Evolutionary conservation across 352 stramenopile species (phyloP).

Genomic region (Phytophthora podocarpi): DNA sequence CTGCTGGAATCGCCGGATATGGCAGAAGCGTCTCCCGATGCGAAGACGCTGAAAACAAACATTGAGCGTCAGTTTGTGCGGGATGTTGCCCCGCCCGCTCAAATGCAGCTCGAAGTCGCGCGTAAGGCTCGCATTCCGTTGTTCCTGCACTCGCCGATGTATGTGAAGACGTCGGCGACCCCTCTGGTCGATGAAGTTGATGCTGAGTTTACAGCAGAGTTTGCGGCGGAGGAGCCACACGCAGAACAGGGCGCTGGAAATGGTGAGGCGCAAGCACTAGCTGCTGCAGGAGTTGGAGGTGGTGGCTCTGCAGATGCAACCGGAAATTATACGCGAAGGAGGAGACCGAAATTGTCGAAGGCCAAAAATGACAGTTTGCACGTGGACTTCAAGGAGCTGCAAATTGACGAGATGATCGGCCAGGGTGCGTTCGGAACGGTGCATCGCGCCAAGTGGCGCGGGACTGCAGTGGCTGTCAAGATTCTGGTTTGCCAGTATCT

Average conservation of each 20-base stretch:
- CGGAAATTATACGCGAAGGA: slow-evolving; percentile 26
- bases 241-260: slow-evolving; percentile 15
- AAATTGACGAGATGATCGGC: slow-evolving; percentile 84
- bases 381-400: slow-evolving; percentile 80
- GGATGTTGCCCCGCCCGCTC: slow-evolving; percentile 70
- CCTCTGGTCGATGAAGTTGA: slow-evolving; percentile 58
- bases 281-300: slow-evolving; percentile 13
- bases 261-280: slow-evolving; percentile 5
- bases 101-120: slow-evolving; percentile 88
- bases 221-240: slow-evolving; percentile 17
- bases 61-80: slow-evolving; percentile 79
- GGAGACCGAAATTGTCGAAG: slow-evolving; percentile 44
- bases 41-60: slow-evolving; percentile 51
- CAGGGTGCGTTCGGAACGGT: slow-evolving; percentile 88
- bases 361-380: slow-evolving; percentile 78
- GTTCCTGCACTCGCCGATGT: slow-evolving; percentile 89
- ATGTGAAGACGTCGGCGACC: slow-evolving; percentile 73
- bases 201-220: slow-evolving; percentile 29
- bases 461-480: slow-evolving; percentile 84
- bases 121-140: slow-evolving; percentile 82
- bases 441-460: slow-evolving; percentile 72
- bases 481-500: slow-evolving; percentile 86
- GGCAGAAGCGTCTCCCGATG: slow-evolving; percentile 40
- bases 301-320: slow-evolving; percentile 11
- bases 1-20: slow-evolving; percentile 30